Evolutionary conservation across 805 yeast genomes (phyloP).

Genomic region (Starmerella vaccinii): DNA sequence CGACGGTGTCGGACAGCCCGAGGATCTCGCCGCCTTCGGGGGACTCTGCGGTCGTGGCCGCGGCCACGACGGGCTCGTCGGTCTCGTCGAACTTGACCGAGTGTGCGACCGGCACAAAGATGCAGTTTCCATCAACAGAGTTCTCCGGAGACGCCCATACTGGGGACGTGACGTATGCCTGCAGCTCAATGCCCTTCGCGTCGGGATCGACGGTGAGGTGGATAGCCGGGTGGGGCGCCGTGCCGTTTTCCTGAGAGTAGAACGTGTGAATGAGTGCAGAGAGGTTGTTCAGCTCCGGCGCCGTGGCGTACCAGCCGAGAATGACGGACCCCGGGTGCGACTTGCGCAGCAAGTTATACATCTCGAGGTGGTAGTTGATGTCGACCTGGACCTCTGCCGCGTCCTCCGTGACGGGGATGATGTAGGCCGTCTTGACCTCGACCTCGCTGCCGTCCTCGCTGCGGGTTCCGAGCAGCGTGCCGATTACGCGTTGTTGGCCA

Average conservation of each 20-base stretch:
- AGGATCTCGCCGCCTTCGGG: conserved; percentile 27
- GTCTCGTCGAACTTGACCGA: conserved; percentile 46
- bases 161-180: conserved; percentile 71
- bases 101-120: conserved; percentile 69
- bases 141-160: conserved; percentile 37
- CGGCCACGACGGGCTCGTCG: conserved; percentile 37
- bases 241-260: conserved; percentile 60
- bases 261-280: conserved; percentile 74
- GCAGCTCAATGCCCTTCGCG: conserved; percentile 41
- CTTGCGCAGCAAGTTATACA: conserved; percentile 61
- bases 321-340: conserved; percentile 70
- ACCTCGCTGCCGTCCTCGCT: conserved; percentile 73
- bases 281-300: conserved; percentile 52
- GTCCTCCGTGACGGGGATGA: conserved; percentile 60
- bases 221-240: conserved; percentile 66
- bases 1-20: conserved; percentile 32
- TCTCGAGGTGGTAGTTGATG: conserved; percentile 60
- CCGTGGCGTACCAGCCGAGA: conserved; percentile 71
- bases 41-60: conserved; percentile 29
- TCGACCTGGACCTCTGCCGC: conserved; percentile 70
- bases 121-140: conserved; percentile 36
- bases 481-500: conserved; percentile 55
- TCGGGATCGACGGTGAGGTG: conserved; percentile 62
- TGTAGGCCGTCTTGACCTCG: conserved; percentile 63
- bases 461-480: conserved; percentile 70